Percentiles rank a stretch among this genome's conserved stretches.
Conservation (phyloP, 164 flowering plant species). For the Houttuynia cordata region DNA sequence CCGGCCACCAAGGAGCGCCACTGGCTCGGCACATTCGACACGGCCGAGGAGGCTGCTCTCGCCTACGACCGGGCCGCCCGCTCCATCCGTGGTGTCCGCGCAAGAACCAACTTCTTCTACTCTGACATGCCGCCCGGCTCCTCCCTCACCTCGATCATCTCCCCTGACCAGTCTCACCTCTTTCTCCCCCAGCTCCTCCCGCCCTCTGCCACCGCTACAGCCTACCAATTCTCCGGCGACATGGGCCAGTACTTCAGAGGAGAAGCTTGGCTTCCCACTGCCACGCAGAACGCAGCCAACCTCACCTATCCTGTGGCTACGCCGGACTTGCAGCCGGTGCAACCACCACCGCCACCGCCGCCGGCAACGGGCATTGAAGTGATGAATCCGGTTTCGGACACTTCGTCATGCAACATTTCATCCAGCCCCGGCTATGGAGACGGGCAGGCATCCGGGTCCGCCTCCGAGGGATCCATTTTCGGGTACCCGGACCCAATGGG, state of each 20-base stretch:
- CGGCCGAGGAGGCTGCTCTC: slow-evolving; percentile 45
- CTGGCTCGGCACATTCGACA: slow-evolving; percentile 49
- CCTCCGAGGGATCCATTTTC: neutral
- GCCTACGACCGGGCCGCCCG: slow-evolving; percentile 44
- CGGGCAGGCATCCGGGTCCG: slow-evolving; percentile 1
- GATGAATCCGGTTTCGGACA: neutral
- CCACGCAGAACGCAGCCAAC: neutral
- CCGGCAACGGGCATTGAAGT: neutral
- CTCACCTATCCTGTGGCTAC: slow-evolving; percentile 3
- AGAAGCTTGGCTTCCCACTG: slow-evolving; percentile 2
- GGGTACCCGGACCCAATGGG: slow-evolving; percentile 9
- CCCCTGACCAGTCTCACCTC: slow-evolving; percentile 26
- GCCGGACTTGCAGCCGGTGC: neutral
- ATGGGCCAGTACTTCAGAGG: slow-evolving; percentile 3
- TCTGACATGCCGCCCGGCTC: slow-evolving; percentile 41
- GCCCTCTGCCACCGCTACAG: neutral
- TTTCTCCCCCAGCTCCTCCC: slow-evolving; percentile 3
- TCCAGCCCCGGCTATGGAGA: neutral
- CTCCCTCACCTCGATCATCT: slow-evolving; percentile 32
- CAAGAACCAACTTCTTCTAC: slow-evolving; percentile 41
- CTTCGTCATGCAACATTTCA: neutral
- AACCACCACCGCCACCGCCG: neutral
- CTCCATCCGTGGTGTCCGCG: slow-evolving; percentile 34
- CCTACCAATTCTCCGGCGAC: neutral
- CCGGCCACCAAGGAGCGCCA: slow-evolving; percentile 39